Evolutionary conservation across 176 grass and related monocot genomes (phyloP).

Genomic region (Poa annua): DNA sequence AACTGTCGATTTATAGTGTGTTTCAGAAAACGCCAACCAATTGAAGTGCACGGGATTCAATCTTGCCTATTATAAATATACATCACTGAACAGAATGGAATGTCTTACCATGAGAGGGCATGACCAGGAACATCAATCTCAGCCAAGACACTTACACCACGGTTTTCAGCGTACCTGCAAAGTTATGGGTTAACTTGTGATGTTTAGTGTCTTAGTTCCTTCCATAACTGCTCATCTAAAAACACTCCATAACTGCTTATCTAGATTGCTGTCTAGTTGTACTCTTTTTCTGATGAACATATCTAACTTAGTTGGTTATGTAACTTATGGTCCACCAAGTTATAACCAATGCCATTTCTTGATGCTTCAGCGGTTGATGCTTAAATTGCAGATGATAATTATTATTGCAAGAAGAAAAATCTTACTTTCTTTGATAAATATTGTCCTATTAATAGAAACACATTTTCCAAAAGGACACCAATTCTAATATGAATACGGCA

Average conservation of each 20-base stretch:
- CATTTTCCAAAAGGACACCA: background rate
- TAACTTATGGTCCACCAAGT: background rate
- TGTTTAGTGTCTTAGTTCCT: background rate
- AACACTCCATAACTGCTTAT: background rate
- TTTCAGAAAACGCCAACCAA: background rate
- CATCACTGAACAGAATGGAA: conserved; percentile 25
- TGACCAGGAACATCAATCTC: conserved; percentile 99
- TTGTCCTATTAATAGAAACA: conserved; percentile 15
- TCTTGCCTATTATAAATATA: background rate
- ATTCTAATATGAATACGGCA: conserved; percentile 1
- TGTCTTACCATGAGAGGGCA: conserved; percentile 78
- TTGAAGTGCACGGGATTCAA: background rate
- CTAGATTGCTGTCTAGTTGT: background rate
- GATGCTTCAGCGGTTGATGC: background rate
- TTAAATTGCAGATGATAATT: conserved; percentile 19
- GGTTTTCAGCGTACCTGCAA: conserved; percentile 83
- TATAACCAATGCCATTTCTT: conserved; percentile 15
- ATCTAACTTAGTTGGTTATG: background rate
- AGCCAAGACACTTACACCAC: conserved; percentile 92
- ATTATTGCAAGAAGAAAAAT: background rate
- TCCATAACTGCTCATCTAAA: background rate
- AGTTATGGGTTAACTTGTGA: conserved; percentile 21
- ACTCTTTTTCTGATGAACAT: background rate
- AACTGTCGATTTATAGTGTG: background rate
- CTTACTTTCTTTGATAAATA: background rate